Percentiles rank a stretch among this genome's conserved stretches.
Conservation (phyloP, 1,284 basidiomycete genomes). For the Chondrostereum purpureum region DNA sequence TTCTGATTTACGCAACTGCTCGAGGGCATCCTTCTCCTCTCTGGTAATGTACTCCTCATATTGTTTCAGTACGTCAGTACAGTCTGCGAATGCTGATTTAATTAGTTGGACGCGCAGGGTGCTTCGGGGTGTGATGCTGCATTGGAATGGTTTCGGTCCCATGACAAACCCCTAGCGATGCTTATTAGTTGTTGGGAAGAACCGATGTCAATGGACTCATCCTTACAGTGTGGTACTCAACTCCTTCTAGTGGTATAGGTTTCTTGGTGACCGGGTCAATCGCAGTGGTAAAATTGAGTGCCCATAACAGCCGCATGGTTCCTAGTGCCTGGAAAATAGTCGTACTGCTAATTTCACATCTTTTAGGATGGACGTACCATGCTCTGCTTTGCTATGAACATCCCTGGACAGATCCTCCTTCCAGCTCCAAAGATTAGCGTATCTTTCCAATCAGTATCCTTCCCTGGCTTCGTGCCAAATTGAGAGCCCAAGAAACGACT, state of each 20-base stretch:
- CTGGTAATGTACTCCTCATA: constrained; percentile 3
- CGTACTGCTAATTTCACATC: neutral
- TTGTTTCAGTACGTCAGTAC: constrained; percentile 3
- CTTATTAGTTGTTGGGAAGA: neutral
- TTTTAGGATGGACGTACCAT: neutral
- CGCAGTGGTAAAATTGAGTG: neutral
- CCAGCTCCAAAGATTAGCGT: neutral
- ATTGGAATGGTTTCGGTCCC: constrained; percentile 8
- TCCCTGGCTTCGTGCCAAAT: constrained; percentile 5
- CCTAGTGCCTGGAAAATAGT: neutral
- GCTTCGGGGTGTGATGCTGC: constrained; percentile 7
- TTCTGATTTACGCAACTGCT: neutral
- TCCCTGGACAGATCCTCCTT: constrained; percentile 2
- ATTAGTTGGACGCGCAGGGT: constrained; percentile 1
- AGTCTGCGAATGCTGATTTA: constrained; percentile 7
- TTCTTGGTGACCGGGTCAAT: neutral
- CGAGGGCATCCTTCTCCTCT: too few species aligned
- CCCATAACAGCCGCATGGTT: constrained; percentile 3
- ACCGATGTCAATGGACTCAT: too few species aligned
- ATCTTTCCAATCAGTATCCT: neutral
- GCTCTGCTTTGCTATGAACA: neutral
- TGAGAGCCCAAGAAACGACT: constrained; percentile 4
- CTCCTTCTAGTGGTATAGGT: neutral
- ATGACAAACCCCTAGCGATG: constrained; percentile 11
- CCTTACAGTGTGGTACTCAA: neutral